A percentile compares a stretch with the other conserved stretches of the same genome.
Evolutionary conservation across 2,329 filamentous ascomycete genomes (phyloP).

Genomic region (Botryotinia narcissicola): DNA sequence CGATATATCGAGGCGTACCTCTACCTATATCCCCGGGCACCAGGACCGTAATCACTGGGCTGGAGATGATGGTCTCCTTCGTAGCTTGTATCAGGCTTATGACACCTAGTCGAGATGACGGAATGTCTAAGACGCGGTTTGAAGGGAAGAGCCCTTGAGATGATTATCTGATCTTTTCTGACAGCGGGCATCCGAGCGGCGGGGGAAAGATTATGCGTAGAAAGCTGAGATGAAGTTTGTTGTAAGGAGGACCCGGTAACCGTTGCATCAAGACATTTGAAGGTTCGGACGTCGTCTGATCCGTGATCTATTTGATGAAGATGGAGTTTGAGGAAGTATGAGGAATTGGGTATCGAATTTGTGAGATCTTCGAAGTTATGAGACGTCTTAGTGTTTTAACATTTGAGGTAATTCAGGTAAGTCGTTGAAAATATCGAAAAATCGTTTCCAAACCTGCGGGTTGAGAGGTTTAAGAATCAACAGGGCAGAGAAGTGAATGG

Average conservation of each 20-base stretch:
- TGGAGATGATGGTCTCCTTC: slow-evolving; percentile 35
- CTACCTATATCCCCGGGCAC: slow-evolving; percentile 42
- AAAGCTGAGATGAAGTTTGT: slow-evolving; percentile 12
- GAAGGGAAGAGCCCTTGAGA: slow-evolving; percentile 50
- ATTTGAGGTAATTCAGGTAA: background rate
- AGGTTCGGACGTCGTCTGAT: slow-evolving; percentile 16
- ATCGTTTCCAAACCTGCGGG: slow-evolving; percentile 14
- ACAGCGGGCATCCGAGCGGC: slow-evolving; percentile 53
- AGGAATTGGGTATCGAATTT: slow-evolving; percentile 2
- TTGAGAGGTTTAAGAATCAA: slow-evolving; percentile 20
- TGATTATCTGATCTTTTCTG: slow-evolving; percentile 51
- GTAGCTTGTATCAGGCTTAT: slow-evolving; percentile 41
- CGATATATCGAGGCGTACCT: slow-evolving; percentile 22
- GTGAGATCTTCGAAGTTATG: slow-evolving; percentile 13
- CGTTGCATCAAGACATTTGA: slow-evolving; percentile 13
- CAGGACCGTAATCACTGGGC: slow-evolving; percentile 33
- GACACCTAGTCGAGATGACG: slow-evolving; percentile 35
- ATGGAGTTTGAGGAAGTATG: slow-evolving; percentile 7
- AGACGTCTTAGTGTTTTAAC: slow-evolving; percentile 14
- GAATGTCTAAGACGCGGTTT: slow-evolving; percentile 42
- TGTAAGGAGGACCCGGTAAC: background rate
- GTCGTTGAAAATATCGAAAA: slow-evolving; percentile 10
- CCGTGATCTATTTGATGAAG: slow-evolving; percentile 11
- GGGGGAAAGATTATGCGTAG: slow-evolving; percentile 6
- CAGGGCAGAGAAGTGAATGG: slow-evolving; percentile 13